Base-by-base conservation (phyloP, 441 rosid genomes). In the Corymbia calophylla region DNA sequence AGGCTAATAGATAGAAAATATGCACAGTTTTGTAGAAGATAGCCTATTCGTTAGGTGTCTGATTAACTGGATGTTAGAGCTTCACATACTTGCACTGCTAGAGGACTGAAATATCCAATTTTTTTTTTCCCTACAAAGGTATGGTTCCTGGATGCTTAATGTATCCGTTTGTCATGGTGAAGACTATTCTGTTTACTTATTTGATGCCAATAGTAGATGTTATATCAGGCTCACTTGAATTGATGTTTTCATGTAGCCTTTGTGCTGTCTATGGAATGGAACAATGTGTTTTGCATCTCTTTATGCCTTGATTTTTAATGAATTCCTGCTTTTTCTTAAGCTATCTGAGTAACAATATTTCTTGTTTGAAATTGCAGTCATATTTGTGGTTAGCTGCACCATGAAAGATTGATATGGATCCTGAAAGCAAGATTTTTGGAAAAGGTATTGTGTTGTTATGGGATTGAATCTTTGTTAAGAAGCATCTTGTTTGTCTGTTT, bases 361-460 rank as follows among this genome's bases (percentile, higher is more conserved):
- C 51, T 47, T 77, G 70, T 87, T 87, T 70, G 86, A 70, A 32
- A 15, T 51, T 70, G 89, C 94, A 94, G 97, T 89, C 17, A 25
- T 92, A 90, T 53, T 91, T 86, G 86, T 90, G 91, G 82, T 92
- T 87, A 58, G 51, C 64, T 85, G 70, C 89, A 88, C 86, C 88
- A 87, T 80, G 88, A 91, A 84, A 90, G 89, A 89, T 80, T 94
- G 92, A 93, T 66, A 95, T 95, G 97, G 96, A 95, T 92, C 88
- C 91, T 68, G 96, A 95, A 92, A 93, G 92, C 92, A 95, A 94
- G 90, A 95, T 93, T 58, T 95, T 94, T 91, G 97, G 96, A 92
- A 90, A 91, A 91, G 97, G 97, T 95, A 91, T 90, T 89, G 66
- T 86, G 86, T 55, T 77, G 29, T 49, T 48, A 23, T 73, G 86